Conservation (phyloP, 164 flowering plant genomes). For the Echeveria elegans region DNA sequence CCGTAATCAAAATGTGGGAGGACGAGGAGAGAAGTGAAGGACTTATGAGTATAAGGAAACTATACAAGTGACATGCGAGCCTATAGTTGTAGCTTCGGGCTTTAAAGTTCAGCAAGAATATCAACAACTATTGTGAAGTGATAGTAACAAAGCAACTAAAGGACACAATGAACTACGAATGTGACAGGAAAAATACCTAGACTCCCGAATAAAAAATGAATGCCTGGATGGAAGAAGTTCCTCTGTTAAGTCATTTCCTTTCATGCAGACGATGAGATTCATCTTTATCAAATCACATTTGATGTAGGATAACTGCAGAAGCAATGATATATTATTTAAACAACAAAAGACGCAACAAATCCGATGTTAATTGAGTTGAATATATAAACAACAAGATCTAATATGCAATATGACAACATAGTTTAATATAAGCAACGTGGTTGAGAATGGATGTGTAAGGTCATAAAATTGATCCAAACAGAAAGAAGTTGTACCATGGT, state of each 20-base stretch:
- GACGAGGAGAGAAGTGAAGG: too few relatives aligned
- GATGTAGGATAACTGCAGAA: constrained; percentile 19
- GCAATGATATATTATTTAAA: neutral
- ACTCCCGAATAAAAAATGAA: constrained; percentile 40
- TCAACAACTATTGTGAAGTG: neutral
- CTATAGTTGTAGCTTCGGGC: too few relatives aligned
- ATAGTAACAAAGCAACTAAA: neutral
- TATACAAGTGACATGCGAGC: too few relatives aligned
- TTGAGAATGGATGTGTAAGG: neutral
- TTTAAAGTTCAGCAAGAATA: neutral
- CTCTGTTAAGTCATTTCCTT: constrained; percentile 21
- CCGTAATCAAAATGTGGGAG: neutral
- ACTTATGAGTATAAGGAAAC: too few relatives aligned
- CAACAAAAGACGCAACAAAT: too few relatives aligned
- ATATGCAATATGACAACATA: too few relatives aligned
- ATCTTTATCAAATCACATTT: constrained; percentile 24
- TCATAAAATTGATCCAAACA: neutral
- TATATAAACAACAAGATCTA: neutral
- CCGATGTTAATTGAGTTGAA: neutral
- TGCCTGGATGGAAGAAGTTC: constrained; percentile 23
- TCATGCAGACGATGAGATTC: constrained; percentile 15
- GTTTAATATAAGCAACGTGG: neutral
- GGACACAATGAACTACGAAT: neutral
- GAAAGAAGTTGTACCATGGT: constrained; percentile 15
- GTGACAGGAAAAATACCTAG: constrained; percentile 34